phyloP scores from a whole-genome alignment of 306 rosid genomes.

The Quillaja saponaria region DNA sequence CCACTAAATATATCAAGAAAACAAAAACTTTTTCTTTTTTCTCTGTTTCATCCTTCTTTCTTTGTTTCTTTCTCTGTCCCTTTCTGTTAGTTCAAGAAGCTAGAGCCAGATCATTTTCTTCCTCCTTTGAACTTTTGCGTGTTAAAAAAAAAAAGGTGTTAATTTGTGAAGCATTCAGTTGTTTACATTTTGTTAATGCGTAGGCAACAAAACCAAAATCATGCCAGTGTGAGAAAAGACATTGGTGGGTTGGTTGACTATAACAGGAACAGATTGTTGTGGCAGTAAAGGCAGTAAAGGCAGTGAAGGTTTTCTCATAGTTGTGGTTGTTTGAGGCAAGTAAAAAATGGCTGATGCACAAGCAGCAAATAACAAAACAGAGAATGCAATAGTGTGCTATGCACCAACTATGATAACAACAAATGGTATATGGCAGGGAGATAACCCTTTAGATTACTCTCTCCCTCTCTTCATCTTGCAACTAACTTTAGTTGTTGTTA shows the following conservation, averaged over 20 bases:
- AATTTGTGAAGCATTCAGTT: conserved; percentile 1
- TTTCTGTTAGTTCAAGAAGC: conserved; percentile 5
- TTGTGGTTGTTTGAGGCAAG: background rate
- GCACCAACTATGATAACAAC: conserved; percentile 90
- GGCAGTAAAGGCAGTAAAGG: background rate
- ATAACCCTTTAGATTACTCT: conserved; percentile 89
- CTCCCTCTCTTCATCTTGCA: conserved; percentile 92
- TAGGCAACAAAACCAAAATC: conserved; percentile 2
- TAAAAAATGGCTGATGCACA: conserved; percentile 8
- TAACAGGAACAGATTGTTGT: conserved; percentile 17
- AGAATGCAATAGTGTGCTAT: conserved; percentile 60
- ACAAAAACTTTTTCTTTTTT: background rate
- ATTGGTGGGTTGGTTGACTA: conserved; percentile 1
- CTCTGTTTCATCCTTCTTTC: conserved; percentile 14
- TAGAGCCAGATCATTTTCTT: conserved; percentile 8
- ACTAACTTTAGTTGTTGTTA: conserved; percentile 59
- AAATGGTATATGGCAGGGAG: conserved; percentile 95
- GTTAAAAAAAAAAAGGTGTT: conserved; percentile 18
- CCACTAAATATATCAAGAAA: background rate
- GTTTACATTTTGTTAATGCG: conserved; percentile 4
- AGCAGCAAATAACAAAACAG: conserved; percentile 12
- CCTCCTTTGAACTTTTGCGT: background rate
- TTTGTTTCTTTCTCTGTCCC: background rate
- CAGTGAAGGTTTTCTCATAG: too few species aligned
- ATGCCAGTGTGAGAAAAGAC: conserved; percentile 20